Percentiles rank a stretch among this genome's conserved stretches.
Conservation (phyloP, 768 basidiomycete species). For the Pleurotus tuber-regium region DNA sequence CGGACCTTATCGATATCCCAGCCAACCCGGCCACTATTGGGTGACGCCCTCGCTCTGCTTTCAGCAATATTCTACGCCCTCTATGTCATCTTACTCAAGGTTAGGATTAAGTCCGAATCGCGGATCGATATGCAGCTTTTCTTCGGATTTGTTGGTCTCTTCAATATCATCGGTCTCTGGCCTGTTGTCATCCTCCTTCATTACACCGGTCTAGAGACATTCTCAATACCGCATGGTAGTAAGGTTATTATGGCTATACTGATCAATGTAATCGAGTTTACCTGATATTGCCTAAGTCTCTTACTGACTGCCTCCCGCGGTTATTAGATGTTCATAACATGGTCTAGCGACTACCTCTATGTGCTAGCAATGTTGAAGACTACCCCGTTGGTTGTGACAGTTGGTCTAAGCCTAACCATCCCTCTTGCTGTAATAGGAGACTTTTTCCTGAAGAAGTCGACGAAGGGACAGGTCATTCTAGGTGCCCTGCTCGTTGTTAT, state of each 20-base stretch:
- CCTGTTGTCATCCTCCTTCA: constrained; percentile 80
- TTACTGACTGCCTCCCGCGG: background rate
- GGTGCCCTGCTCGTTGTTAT: constrained; percentile 77
- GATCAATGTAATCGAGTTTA: constrained; percentile 31
- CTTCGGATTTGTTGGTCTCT: constrained; percentile 91
- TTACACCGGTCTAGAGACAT: constrained; percentile 63
- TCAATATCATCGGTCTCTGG: constrained; percentile 75
- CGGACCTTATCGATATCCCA: constrained; percentile 9
- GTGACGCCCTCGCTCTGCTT: constrained; percentile 82
- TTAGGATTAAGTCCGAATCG: constrained; percentile 76
- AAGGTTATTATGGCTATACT: constrained; percentile 32
- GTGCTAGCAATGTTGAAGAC: constrained; percentile 95
- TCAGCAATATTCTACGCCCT: constrained; percentile 86
- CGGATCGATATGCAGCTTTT: constrained; percentile 92
- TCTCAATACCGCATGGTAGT: constrained; percentile 62
- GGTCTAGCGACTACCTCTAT: constrained; percentile 83
- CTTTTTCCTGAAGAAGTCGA: constrained; percentile 56
- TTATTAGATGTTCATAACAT: constrained; percentile 75
- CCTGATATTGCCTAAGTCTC: background rate
- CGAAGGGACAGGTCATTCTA: constrained; percentile 56
- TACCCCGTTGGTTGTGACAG: constrained; percentile 88
- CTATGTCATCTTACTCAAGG: constrained; percentile 89
- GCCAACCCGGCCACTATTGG: constrained; percentile 47
- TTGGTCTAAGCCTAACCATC: constrained; percentile 92
- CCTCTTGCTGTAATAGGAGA: constrained; percentile 89